Evolutionary conservation across 768 basidiomycete species (phyloP).

Genomic region (Suillus subaureus): DNA sequence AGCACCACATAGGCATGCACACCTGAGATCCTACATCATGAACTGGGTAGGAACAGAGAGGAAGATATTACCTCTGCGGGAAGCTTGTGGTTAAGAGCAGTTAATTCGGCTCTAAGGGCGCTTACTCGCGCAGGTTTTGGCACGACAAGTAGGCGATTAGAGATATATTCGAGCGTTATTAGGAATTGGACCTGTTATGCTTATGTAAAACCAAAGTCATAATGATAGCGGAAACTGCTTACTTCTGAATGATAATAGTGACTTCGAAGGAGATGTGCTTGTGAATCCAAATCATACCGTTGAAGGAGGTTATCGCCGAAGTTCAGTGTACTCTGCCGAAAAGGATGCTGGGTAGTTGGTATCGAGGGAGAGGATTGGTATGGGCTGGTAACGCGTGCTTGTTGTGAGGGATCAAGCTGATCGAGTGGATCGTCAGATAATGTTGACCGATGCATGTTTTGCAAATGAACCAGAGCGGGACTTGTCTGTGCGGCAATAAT

Average conservation of each 20-base stretch:
- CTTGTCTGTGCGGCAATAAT: conserved; percentile 71
- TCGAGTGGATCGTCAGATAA: conserved; percentile 77
- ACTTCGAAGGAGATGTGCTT: conserved; percentile 73
- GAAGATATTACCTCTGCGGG: conserved; percentile 80
- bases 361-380: conserved; percentile 78
- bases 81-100: conserved; percentile 91
- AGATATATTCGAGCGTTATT: conserved; percentile 87
- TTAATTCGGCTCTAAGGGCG: conserved; percentile 94
- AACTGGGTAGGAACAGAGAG: conserved; percentile 7
- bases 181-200: conserved; percentile 76
- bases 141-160: conserved; percentile 86
- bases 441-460: conserved; percentile 51
- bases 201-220: conserved; percentile 11
- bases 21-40: conserved; percentile 47
- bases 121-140: conserved; percentile 94
- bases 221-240: conserved; percentile 24
- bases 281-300: conserved; percentile 67
- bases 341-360: conserved; percentile 46
- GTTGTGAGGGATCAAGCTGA: conserved; percentile 54
- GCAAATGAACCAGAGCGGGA: conserved; percentile 68
- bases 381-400: conserved; percentile 41
- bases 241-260: conserved; percentile 92
- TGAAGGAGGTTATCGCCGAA: conserved; percentile 61
- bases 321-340: conserved; percentile 46
- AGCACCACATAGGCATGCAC: conserved; percentile 88